Evolutionary conservation across 2,329 filamentous ascomycete genomes (phyloP), one percentile per base, ranked within the genome.

Genomic region (Diaporthe citriasiana): DNA sequence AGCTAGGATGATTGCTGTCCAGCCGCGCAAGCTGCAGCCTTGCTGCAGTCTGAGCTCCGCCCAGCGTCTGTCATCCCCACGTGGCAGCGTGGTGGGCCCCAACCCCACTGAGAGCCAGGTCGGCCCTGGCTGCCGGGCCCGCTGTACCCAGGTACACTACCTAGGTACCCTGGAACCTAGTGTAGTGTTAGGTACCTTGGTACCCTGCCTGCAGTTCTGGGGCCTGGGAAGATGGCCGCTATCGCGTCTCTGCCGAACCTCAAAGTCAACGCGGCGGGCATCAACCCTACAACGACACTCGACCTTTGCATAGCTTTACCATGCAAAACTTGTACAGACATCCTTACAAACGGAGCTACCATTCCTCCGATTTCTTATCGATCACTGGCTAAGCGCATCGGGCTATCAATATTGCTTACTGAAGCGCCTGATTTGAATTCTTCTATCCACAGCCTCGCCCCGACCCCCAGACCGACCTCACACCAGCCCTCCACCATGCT

Each of bases 401-500:
- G n/a, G 45, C 45, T 17, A 50, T 30, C 47, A 40, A 35, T 33
- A 38, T 51, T 38, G n/a, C 30, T 53, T 45, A 30, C 35, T 30
- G 40, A 70, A 45, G 35, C 25, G 56, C 51, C 27, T 45, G 35
- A 22, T 19, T 42, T 65, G 60, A 19, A 65, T 25, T 30, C 17
- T 12, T 19, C 17, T 7, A 25, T n/a, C 27, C 60, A 35, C 42
- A 50, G 13, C 35, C 35, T 35, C 33, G n/a, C 33, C 25, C 10
- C 51, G 30, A 40, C 57, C n/a, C 56, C 25, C 57, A 13, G 25
- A 30, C 25, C 38, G 30, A 25, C 55, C 47, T 17, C 53, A 33
- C 55, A 51, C 10, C n/a, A 27, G 6, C 19, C n/a, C 17, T 53
- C 4, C 38, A 66, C 47, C 30, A 82, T 85, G 82, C 80, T 83